Base-by-base conservation (phyloP, 805 yeast genomes). In the Candida taoyuanica region DNA sequence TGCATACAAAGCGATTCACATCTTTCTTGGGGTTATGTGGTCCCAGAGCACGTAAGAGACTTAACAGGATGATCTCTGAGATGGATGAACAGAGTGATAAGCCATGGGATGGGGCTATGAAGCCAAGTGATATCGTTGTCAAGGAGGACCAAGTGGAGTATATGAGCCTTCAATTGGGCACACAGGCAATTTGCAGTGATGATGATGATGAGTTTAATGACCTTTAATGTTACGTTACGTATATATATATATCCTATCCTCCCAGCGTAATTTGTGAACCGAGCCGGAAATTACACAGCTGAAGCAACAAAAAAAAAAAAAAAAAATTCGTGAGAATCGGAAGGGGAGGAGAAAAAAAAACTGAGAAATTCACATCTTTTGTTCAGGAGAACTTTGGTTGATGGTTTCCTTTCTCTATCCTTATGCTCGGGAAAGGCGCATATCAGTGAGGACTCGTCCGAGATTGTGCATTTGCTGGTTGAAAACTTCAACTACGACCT, bases 361-460 rank as follows among this genome's bases (percentile, higher is more conserved):
- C 24, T 21, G 9, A 21, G 11, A 21, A 11, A 21, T 21, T 21
- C 11, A n/a, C 11, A 21, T 11, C 7, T 8, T 21, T 21, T 21
- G 9, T 21, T 21, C 24, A 21, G 7, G 7, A 21, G 11, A 21
- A 21, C 24, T 21, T 9, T 19, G 28, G 18, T 3, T n/a, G 4
- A 14, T 32, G 32, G 20, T 40, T 40, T 30, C 39, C 26, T 17
- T 50, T 69, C 72, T 63, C 64, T 71, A 85, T 89, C 97, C 82
- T 91, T 91, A 87, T 91, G 98, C 98, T 84, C 83, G 98, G 98
- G 98, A 96, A 91, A 88, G 91, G 93, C 98, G 96, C 95, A 95
- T 87, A 88, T 91, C 98, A 89, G 96, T 91, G 98, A 91, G 98
- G 98, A 93, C 88, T 89, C 96, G 96, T 93, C 98, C 98, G 98